Conservation (phyloP, 345 rosid genomes). For the Populus nigra region DNA sequence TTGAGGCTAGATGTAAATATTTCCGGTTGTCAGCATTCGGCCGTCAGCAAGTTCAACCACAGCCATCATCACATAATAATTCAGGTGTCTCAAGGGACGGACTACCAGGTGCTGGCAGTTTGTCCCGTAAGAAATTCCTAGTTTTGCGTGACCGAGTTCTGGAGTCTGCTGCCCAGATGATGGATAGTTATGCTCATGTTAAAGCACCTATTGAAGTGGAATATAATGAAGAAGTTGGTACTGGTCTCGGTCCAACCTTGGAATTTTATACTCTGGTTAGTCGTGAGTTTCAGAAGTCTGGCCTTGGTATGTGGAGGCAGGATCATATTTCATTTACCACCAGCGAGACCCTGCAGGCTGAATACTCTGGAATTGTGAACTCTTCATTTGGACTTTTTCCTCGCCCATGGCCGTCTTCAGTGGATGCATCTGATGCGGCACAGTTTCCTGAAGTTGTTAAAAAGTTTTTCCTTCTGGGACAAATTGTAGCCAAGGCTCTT, state of each 20-base stretch:
- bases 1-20: slow-evolving; percentile 72
- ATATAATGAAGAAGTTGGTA: slow-evolving; percentile 90
- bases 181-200: slow-evolving; percentile 57
- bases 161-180: slow-evolving; percentile 78
- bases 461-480: slow-evolving; percentile 75
- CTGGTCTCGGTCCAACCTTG: slow-evolving; percentile 96
- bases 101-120: slow-evolving; percentile 36
- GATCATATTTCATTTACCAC: slow-evolving; percentile 39
- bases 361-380: slow-evolving; percentile 29
- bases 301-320: slow-evolving; percentile 87
- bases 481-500: slow-evolving; percentile 83
- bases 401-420: slow-evolving; percentile 57
- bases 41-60: slow-evolving; percentile 40
- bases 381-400: slow-evolving; percentile 76
- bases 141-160: slow-evolving; percentile 68
- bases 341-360: slow-evolving; percentile 18
- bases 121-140: slow-evolving; percentile 68
- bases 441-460: slow-evolving; percentile 52
- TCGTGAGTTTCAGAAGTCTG: slow-evolving; percentile 73
- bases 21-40: slow-evolving; percentile 81
- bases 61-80: slow-evolving; percentile 39
- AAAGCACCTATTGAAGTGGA: slow-evolving; percentile 77
- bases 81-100: slow-evolving; percentile 51
- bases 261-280: slow-evolving; percentile 89
- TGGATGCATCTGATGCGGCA: slow-evolving; percentile 35